A percentile compares a stretch with the other conserved stretches of the same genome.
phyloP scores from a whole-genome alignment of 495 filamentous ascomycete genomes.

The Penicillium antarcticum region DNA sequence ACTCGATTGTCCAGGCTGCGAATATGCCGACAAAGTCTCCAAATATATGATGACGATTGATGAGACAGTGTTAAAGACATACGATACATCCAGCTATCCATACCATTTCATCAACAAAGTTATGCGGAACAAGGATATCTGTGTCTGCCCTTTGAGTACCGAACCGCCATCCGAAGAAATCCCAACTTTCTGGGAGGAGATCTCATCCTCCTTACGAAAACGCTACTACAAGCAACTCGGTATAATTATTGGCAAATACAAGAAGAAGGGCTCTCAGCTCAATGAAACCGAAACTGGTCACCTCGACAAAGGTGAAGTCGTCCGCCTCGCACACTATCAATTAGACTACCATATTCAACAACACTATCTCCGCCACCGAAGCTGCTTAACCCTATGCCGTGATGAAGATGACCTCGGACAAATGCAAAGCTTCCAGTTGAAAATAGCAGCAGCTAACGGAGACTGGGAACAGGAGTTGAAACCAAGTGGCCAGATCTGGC shows the following conservation, averaged over 20 bases:
- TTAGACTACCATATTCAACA: constrained; percentile 36
- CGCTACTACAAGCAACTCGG: constrained; percentile 18
- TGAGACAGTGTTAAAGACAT: no score
- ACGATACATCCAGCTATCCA: no score
- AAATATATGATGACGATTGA: no score
- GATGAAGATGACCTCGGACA: constrained; percentile 25
- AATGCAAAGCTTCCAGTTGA: constrained; percentile 25
- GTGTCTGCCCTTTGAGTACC: no score
- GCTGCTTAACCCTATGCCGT: constrained; percentile 26
- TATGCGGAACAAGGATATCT: no score
- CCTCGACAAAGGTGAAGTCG: neutral
- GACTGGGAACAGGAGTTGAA: no score
- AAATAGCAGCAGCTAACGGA: constrained; percentile 1
- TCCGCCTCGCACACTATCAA: constrained; percentile 29
- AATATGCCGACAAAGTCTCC: no score
- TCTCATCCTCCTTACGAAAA: constrained; percentile 15
- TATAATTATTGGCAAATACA: no score
- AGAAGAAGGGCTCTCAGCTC: neutral
- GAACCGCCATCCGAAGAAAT: no score
- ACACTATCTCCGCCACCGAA: constrained; percentile 25
- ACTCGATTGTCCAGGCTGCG: no score
- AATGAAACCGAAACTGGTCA: constrained; percentile 1
- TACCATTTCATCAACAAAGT: no score
- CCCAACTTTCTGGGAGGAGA: constrained; percentile 17
- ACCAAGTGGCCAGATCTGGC: no score